Conservation (phyloP, 78 protist genomes). For the Dictyostelium citrinum region DNA sequence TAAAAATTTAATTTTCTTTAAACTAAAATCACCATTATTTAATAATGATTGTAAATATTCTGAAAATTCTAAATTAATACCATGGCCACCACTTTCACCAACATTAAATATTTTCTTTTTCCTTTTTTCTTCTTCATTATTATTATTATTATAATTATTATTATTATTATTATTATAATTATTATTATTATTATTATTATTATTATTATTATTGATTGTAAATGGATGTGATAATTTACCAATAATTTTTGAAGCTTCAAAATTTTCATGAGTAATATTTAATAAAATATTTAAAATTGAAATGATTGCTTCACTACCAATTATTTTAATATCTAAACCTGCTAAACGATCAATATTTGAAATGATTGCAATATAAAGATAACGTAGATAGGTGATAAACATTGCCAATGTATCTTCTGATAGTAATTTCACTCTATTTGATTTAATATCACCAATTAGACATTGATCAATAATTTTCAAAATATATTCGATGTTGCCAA, state of each 20-base stretch:
- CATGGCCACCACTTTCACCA: not conserved
- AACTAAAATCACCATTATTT: not conserved
- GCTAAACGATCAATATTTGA: slow-evolving; percentile 34
- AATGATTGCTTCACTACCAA: slow-evolving; percentile 42
- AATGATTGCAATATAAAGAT: slow-evolving; percentile 6
- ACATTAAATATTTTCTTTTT: not conserved
- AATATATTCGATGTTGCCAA: slow-evolving; percentile 44
- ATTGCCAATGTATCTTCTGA: not conserved
- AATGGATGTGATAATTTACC: not conserved
- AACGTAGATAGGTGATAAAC: slow-evolving; percentile 35
- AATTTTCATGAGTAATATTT: slow-evolving; percentile 47
- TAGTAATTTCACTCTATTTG: not conserved
- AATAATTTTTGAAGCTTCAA: slow-evolving; percentile 3
- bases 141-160: not conserved
- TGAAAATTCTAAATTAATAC: not conserved
- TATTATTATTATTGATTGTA: not conserved
- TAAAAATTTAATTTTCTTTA: slow-evolving; percentile 19
- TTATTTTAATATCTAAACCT: slow-evolving; percentile 54
- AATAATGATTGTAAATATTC: not conserved
- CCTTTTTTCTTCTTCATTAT: not conserved
- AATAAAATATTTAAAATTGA: slow-evolving; percentile 47
- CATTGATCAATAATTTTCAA: slow-evolving; percentile 44
- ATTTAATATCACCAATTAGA: slow-evolving; percentile 16
- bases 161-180: not conserved
- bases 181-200: not conserved